Conservation (phyloP, 1,284 basidiomycete genomes). For the Tilletia caries region DNA sequence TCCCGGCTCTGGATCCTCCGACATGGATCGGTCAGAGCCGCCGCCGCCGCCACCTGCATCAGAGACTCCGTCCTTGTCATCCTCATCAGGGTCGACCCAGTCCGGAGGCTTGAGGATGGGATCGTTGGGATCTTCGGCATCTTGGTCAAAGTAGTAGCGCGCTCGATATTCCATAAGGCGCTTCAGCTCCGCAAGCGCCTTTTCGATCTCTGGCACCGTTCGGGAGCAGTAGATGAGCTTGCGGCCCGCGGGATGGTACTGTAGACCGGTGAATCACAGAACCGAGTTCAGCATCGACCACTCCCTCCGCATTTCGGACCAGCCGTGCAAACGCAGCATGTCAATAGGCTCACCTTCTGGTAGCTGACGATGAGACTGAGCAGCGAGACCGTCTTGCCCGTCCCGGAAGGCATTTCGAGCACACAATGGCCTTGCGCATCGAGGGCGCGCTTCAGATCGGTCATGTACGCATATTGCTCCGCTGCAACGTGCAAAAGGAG, state of each 20-base stretch:
- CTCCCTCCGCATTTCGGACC: not conserved
- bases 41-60: not conserved
- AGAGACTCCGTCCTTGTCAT: constrained; percentile 56
- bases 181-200: constrained; percentile 92
- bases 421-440: constrained; percentile 93
- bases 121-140: constrained; percentile 56
- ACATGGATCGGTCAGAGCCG: not conserved
- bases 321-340: not conserved
- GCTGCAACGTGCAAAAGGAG: constrained; percentile 18
- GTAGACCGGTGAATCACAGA: too few relatives aligned
- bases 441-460: constrained; percentile 91
- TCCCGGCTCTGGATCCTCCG: not conserved
- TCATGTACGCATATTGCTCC: constrained; percentile 99
- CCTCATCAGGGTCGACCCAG: constrained; percentile 67
- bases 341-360: constrained; percentile 69
- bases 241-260: constrained; percentile 87
- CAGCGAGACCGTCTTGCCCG: constrained; percentile 92
- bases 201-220: constrained; percentile 99
- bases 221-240: constrained; percentile 99
- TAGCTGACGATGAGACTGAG: constrained; percentile 96
- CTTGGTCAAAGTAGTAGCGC: constrained; percentile 53
- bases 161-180: constrained; percentile 84
- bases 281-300: too few relatives aligned
- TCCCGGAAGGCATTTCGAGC: constrained; percentile 98
- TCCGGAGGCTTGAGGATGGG: constrained; percentile 7